phyloP scores from a whole-genome alignment of 225 moss, liverwort and hornwort genomes.

The Polytrichum commune region DNA sequence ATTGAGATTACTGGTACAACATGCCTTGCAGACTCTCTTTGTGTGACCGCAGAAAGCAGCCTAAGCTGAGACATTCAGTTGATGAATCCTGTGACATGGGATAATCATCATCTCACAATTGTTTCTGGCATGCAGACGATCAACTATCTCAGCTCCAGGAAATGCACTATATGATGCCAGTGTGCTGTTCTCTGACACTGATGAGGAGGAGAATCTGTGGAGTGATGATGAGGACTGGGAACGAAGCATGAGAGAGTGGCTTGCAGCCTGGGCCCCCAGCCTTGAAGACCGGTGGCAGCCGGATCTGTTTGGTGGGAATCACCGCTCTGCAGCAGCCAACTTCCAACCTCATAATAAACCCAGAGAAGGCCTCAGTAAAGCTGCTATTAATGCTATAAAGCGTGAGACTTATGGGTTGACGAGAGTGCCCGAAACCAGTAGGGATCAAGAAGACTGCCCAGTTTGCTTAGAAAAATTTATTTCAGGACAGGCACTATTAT shows the following conservation, averaged over 20 bases:
- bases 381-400: slow-evolving; percentile 70
- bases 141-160: slow-evolving; percentile 18
- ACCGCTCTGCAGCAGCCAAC: slow-evolving; percentile 26
- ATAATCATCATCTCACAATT: too few relatives aligned
- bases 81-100: too few relatives aligned
- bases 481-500: slow-evolving; percentile 64
- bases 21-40: too few relatives aligned
- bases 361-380: slow-evolving; percentile 77
- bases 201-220: slow-evolving; percentile 69
- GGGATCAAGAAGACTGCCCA: slow-evolving; percentile 91
- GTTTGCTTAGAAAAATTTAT: slow-evolving; percentile 83
- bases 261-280: slow-evolving; percentile 77
- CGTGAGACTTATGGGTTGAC: slow-evolving; percentile 45
- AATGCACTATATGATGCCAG: slow-evolving; percentile 48
- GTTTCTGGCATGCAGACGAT: slow-evolving; percentile 28
- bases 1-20: too few relatives aligned
- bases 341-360: slow-evolving; percentile 34
- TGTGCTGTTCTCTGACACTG: slow-evolving; percentile 62
- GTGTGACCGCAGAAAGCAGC: too few relatives aligned
- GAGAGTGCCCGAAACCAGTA: slow-evolving; percentile 26
- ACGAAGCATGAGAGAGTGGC: slow-evolving; percentile 86
- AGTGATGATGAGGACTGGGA: slow-evolving; percentile 95
- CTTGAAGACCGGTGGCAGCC: slow-evolving; percentile 73
- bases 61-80: too few relatives aligned
- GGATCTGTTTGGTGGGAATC: slow-evolving; percentile 39